These are phyloP conservation scores for Clonostachys sp. DNA, from an alignment of 2,329 filamentous ascomycete genomes.

Conservation along the genomic window DNA sequence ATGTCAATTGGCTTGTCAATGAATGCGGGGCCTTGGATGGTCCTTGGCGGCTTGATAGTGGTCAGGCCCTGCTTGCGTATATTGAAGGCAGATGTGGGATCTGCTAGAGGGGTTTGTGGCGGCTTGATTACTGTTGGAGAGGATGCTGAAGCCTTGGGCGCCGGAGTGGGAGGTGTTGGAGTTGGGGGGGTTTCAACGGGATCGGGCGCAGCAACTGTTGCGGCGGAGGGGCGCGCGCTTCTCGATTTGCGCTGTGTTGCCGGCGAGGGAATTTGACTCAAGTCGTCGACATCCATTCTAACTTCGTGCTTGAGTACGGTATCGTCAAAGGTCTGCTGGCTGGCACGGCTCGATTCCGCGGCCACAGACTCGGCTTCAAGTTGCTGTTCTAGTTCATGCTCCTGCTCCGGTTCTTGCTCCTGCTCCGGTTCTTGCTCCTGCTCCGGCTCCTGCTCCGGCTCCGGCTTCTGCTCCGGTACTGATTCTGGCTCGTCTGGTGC, in stretches of 20 bases:
- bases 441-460: constrained; percentile 8
- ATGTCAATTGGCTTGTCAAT: constrained; percentile 93
- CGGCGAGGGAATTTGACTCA: constrained; percentile 22
- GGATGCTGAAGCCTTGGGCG: constrained; percentile 21
- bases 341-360: constrained; percentile 21
- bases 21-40: constrained; percentile 60
- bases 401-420: not conserved
- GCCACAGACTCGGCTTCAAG: not conserved
- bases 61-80: constrained; percentile 16
- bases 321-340: not conserved
- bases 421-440: constrained; percentile 7
- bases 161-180: constrained; percentile 51
- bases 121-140: constrained; percentile 2
- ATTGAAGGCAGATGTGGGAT: constrained; percentile 55
- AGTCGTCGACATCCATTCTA: constrained; percentile 31
- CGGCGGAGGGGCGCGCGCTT: constrained; percentile 27
- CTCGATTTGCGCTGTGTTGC: constrained; percentile 9
- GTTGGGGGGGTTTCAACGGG: constrained; percentile 34
- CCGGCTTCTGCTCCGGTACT: constrained; percentile 6
- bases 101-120: constrained; percentile 55
- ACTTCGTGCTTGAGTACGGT: constrained; percentile 3
- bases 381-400: constrained; percentile 23
- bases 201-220: constrained; percentile 32
- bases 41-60: constrained; percentile 65
- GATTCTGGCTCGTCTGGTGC: constrained; percentile 2